Base-by-base conservation (phyloP, 1,284 basidiomycete species). In the Thecaphora frezii region DNA sequence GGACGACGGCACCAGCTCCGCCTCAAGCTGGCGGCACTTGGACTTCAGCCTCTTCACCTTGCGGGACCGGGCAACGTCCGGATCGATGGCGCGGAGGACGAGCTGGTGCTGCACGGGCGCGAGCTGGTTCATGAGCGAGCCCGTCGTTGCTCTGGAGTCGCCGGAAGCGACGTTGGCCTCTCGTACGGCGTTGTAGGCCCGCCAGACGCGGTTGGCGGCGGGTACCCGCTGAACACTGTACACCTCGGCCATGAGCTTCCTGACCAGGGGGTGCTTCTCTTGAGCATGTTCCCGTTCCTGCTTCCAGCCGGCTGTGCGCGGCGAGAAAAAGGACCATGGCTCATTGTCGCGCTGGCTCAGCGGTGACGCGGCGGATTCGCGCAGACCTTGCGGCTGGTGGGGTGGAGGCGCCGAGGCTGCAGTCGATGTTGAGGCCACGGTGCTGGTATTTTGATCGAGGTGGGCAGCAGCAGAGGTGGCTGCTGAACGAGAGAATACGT, bases 11-110 rank as follows among this genome's bases (percentile, higher is more conserved):
- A 39, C 9, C 18, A 21, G 12, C 3, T 7, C 8, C 3, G 39
- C 28, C 23, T 41, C 19, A 3, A 47, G 18, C 18, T 25, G 19
- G 38, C 40, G 47, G 30, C 51, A 56, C 30, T 61, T 58, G 40
- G 49, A 46, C 45, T 64, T 51, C 3, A 48, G 47, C 12, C 54
- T 58, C 3, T 49, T 30, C 12, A 60, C 42, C 44, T 44, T 58
- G 12, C 60, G 44, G 5, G 63, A 50, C 28, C 38, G 37, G 5
- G 53, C 53, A 0, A 69, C 64, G n/a, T 51, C 41, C 23, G 69
- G 69, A 13, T 59, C 57, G 21, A 72, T 70, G 18, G 69, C 58
- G 14, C 69, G 63, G 1, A 72, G 51, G 3, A 72, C 51, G 18
- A 51, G 63, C 38, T 63, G 54, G 38, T 65, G 50, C 22, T 69